Conservation (phyloP, 2,329 filamentous ascomycete species). For the Beauveria bassiana region DNA sequence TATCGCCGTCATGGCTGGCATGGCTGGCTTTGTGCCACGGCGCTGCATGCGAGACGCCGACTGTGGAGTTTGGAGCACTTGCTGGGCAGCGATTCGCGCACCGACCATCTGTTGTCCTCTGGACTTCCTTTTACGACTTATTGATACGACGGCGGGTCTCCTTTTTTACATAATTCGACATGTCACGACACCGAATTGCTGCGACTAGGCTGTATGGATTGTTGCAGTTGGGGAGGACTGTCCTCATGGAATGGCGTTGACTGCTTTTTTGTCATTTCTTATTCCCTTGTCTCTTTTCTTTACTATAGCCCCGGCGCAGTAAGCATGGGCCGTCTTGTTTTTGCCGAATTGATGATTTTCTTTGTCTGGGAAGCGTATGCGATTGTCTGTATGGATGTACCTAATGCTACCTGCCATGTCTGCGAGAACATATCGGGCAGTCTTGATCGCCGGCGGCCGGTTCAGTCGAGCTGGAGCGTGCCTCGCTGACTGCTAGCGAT, state of each 20-base stretch:
- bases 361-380: background rate
- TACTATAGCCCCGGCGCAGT: constrained; percentile 9
- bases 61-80: constrained; percentile 10
- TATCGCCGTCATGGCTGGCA: background rate
- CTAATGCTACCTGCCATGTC: background rate
- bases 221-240: background rate
- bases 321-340: constrained; percentile 6
- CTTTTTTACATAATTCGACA: constrained; percentile 8
- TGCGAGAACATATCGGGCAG: too few relatives aligned
- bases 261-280: background rate
- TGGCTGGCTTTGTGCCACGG: background rate
- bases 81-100: constrained; percentile 1
- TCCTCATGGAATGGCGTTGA: constrained; percentile 9
- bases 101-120: background rate
- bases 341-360: constrained; percentile 2
- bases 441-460: too few relatives aligned
- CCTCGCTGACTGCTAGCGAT: too few relatives aligned
- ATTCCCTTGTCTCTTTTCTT: background rate
- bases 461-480: too few relatives aligned
- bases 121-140: constrained; percentile 7
- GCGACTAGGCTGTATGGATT: background rate
- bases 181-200: constrained; percentile 7
- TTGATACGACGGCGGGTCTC: constrained; percentile 6
- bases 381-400: background rate
- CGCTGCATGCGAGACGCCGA: background rate